Base-by-base conservation (phyloP, 345 rosid species). In the Melaleuca alternifolia region DNA sequence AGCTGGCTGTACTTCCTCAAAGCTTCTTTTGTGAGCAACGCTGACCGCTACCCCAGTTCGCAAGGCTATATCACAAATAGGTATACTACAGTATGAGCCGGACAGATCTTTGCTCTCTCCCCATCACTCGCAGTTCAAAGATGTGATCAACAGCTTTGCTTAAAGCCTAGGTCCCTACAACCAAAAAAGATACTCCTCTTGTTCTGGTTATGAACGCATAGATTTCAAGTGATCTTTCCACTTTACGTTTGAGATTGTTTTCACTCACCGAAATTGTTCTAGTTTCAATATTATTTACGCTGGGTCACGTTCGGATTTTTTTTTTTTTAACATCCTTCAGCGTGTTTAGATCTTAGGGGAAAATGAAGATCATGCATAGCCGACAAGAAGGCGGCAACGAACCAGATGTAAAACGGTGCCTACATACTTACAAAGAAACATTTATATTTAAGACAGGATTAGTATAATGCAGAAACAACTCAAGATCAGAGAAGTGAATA, bases 1-100 rank as follows among this genome's bases (percentile, higher is more conserved):
- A 56, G 16, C 87, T 16, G 90, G 88, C 6, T 88, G 90, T 77
- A 53, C 46, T 37, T 90, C 89, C 56, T 83, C 75, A 10, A 90
- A 83, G 86, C 84, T 84, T 41, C 52, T 87, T 62, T 11, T 87
- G 48, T 86, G 85, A 85, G 48, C 41, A 7, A 5, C 20, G 5
- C 79, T 20, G 7, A 33, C 9, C 46, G 5, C 48, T 21, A 20
- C 48, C 33, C 46, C 11, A 33, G 79, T 65, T 33, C 5, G 20
- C 46, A 16, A 16, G 33, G 46, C 79, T 33, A 33, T 16, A n/a
- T 6, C n/a, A 41, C n/a, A 13, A 51, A 51, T 13, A 51, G 18
- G 18, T 23, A 23, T 56, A 56, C 61, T 24, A 23, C 61, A 14
- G 37, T 6, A 28, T 61, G 75, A 61, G 10, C 75, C 9, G 10